Base-by-base conservation (phyloP, 352 stramenopile genomes). In the Phytophthora colocasiae region DNA sequence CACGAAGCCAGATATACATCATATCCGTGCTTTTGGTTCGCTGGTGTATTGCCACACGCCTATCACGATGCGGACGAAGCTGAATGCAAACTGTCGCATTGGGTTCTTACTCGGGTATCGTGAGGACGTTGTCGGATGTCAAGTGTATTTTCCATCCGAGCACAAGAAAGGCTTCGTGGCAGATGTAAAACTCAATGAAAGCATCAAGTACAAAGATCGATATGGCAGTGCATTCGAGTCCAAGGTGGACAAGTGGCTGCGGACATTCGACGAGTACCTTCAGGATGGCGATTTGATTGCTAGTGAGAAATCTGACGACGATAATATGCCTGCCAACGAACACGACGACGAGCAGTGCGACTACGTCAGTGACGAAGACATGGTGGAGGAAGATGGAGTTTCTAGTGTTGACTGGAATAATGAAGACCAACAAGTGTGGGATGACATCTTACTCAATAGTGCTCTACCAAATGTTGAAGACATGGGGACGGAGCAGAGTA, bases 141-240 rank as follows among this genome's bases (percentile, higher is more conserved):
- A 58, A 44, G 46, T 63, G 1, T 53, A 63, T 19, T 69, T 49
- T 27, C 29, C 52, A 43, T 55, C 52, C 0, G 46, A 58, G 24
- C 52, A 54, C 46, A 61, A 63, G 22, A 57, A 9, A n/a, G 45
- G 27, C 2, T 63, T 55, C 22, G 46, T 54, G 19, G 45, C 61
- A 17, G 61, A 69, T 31, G 46, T 58, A 3, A 34, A 69, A 69
- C 31, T 58, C 6, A 63, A 55, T 22, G 45, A 69, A 40, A 49
- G 1, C 4, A 58, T 58, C 24, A 69, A 63, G 10, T 63, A 63
- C 45, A 54, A 34, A 9, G 38, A 63, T 46, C 46, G 53, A 11
- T 55, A 63, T 36, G 40, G 32, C 6, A 58, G 32, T 22, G 17
- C 12, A 17, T 58, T 54, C 8, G 38, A 58, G 27, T 7, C 19